Base-by-base conservation (phyloP, 306 rosid genomes). In the Lagenaria siceraria region DNA sequence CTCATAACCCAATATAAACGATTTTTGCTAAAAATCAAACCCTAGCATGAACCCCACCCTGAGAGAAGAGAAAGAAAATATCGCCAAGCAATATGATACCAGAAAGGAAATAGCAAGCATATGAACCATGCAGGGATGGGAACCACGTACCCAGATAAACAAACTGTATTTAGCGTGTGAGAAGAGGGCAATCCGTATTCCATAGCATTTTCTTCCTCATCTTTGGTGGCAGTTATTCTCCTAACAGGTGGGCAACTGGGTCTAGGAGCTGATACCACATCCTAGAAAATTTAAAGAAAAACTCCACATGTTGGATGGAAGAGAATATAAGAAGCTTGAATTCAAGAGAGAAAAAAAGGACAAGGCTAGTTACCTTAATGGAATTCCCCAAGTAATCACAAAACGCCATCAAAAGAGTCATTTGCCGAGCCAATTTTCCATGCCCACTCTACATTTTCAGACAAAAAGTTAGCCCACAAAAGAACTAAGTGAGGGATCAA, bases 101-200 rank as follows among this genome's bases (percentile, higher is more conserved):
- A 48, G 12, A 71, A 71, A 17, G 76, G 76, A 71, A 48, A 48
- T 24, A 48, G 22, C 76, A 48, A 71, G 43, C n/a, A n/a, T 48
- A 48, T 48, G 76, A 22, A 70, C 58, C 38, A 48, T 29, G 43
- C 1, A 49, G 60, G 43, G 27, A 65, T n/a, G 21, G 52, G 46
- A 73, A 73, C 29, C n/a, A 70, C 38, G 53, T 89, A 96, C 99
- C 99, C 99, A 61, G 97, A 87, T 80, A 96, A 87, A 86, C 99
- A 92, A 82, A 90, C 89, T 66, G 99, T 96, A 81, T 96, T 96
- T 59, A 96, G 92, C 33, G 98, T 88, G 81, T 96, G 99, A 77
- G 99, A 96, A 79, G 99, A 96, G 58, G 99, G 99, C 77, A 96
- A 78, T 78, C 99, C 99, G 85, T 96, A 92, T 85, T 96, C 99